phyloP scores from a whole-genome alignment of 23 red algal species.

The Gracilaria vermiculophylla region DNA sequence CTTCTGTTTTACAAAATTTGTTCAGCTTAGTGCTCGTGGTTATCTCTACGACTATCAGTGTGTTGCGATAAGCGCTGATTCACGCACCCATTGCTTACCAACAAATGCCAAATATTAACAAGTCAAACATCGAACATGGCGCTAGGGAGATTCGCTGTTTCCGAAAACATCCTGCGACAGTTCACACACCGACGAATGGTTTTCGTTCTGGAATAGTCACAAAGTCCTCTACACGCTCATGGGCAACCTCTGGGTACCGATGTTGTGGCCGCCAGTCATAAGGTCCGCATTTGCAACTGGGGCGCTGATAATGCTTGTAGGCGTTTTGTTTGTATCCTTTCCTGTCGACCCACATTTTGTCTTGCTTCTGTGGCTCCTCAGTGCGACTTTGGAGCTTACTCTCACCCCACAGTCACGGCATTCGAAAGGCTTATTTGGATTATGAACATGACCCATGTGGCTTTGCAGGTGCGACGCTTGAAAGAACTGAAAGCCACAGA shows the following conservation, averaged over 20 bases:
- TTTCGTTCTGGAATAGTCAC: neutral
- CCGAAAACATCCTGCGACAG: too few relatives aligned
- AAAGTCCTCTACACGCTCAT: neutral
- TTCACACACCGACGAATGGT: neutral
- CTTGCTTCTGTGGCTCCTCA: slow-evolving; percentile 19
- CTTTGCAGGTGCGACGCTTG: slow-evolving; percentile 64
- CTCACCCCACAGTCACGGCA: slow-evolving; percentile 46
- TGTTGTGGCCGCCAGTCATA: neutral
- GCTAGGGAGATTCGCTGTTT: too few relatives aligned
- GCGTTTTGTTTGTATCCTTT: neutral
- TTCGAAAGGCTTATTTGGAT: slow-evolving; percentile 3
- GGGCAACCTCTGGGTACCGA: neutral
- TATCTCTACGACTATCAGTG: too few relatives aligned
- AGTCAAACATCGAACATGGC: too few relatives aligned
- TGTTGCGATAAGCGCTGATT: too few relatives aligned
- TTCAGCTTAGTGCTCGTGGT: too few relatives aligned
- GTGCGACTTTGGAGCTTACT: slow-evolving; percentile 7
- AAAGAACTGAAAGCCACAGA: slow-evolving; percentile 65
- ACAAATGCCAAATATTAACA: too few relatives aligned
- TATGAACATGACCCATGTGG: slow-evolving; percentile 64
- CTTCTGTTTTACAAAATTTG: too few relatives aligned
- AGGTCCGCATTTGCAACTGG: neutral
- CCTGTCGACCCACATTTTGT: neutral
- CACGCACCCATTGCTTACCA: too few relatives aligned
- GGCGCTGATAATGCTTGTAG: neutral